Percentiles rank a stretch among this genome's conserved stretches.
These are phyloP conservation scores for Micractinium sp. DNA, from an alignment of 139 green algal species.

Conservation along the genomic window DNA sequence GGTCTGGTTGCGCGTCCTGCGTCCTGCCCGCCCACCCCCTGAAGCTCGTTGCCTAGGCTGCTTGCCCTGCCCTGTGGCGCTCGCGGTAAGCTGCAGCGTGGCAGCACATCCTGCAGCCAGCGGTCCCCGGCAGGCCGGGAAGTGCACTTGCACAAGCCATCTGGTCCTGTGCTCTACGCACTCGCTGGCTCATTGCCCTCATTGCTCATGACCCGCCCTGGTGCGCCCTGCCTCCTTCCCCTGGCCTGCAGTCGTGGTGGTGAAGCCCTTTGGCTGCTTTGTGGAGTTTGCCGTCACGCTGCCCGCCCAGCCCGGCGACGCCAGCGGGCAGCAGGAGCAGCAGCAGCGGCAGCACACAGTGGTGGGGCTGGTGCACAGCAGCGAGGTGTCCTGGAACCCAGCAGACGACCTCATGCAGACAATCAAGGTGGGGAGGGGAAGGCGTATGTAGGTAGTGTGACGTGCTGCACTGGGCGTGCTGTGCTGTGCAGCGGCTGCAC, in stretches of 20 bases:
- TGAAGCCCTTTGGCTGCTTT: conserved; percentile 50
- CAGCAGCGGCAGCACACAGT: background rate
- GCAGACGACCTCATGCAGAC: background rate
- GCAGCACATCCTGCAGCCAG: too few species aligned
- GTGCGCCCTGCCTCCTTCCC: background rate
- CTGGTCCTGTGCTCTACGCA: too few species aligned
- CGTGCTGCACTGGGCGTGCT: background rate
- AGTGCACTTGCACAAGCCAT: too few species aligned
- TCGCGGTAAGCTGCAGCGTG: too few species aligned
- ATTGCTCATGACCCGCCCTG: background rate
- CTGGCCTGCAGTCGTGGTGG: conserved; percentile 7
- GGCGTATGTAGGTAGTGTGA: background rate
- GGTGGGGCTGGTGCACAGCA: conserved; percentile 44
- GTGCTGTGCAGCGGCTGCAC: conserved; percentile 36
- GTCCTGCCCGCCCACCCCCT: too few species aligned
- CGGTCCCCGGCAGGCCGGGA: too few species aligned
- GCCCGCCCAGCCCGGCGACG: background rate
- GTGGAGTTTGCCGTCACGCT: conserved; percentile 31
- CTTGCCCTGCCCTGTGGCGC: too few species aligned
- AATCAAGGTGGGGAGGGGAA: conserved; percentile 5
- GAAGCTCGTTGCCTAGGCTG: too few species aligned
- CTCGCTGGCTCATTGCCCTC: too few species aligned
- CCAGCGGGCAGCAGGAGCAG: background rate
- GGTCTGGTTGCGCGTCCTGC: too few species aligned
- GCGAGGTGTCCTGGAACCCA: conserved; percentile 44